Percentiles rank a stretch among this genome's conserved stretches.
These are phyloP conservation scores for Phlebiopsis gigantea DNA, from an alignment of 768 basidiomycete genomes.

Conservation along the genomic window DNA sequence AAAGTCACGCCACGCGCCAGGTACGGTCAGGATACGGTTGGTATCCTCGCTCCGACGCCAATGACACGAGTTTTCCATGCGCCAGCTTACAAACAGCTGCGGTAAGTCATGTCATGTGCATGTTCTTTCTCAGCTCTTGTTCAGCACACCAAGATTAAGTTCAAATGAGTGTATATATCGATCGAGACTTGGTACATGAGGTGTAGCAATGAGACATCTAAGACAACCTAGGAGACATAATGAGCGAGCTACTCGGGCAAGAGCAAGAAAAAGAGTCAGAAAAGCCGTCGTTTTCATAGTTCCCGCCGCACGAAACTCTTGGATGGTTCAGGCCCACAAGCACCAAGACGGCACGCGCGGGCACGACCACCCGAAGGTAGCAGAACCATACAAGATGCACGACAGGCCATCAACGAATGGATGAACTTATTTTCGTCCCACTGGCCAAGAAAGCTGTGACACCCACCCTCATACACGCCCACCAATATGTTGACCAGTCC, in stretches of 20 bases:
- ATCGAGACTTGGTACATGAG: too few species aligned
- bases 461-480: background rate
- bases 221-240: background rate
- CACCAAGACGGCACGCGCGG: slow-evolving; percentile 45
- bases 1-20: too few species aligned
- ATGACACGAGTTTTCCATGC: too few species aligned
- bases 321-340: slow-evolving; percentile 32
- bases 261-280: slow-evolving; percentile 38
- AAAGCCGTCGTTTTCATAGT: slow-evolving; percentile 61
- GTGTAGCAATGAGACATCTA: too few species aligned
- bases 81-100: too few species aligned
- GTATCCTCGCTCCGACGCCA: too few species aligned
- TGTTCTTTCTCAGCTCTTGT: too few species aligned
- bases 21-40: too few species aligned
- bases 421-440: slow-evolving; percentile 78
- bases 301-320: slow-evolving; percentile 27
- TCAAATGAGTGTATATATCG: too few species aligned
- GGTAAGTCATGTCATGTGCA: too few species aligned
- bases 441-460: background rate
- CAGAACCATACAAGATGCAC: slow-evolving; percentile 30
- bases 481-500: background rate
- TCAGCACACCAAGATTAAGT: too few species aligned
- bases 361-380: slow-evolving; percentile 33
- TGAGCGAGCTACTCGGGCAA: background rate
- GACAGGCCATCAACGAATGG: slow-evolving; percentile 66